Evolutionary conservation across 1,284 basidiomycete species (phyloP).

Genomic region (Malassezia nana): DNA sequence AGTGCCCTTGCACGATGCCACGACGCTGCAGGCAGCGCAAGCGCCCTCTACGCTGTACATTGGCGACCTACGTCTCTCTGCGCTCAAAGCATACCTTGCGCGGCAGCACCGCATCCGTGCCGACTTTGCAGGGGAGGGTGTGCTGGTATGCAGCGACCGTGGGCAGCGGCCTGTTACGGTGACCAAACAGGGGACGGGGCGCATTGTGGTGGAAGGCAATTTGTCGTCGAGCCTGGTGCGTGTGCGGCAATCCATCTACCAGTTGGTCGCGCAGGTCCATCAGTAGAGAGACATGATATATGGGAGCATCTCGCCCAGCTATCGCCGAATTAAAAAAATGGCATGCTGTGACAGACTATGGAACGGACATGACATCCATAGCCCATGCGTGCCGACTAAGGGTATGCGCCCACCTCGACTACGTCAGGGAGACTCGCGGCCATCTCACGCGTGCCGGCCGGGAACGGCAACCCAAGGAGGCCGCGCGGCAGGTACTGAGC

Average conservation of each 20-base stretch:
- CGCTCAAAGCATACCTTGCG: constrained; percentile 29
- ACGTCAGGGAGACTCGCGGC: constrained; percentile 54
- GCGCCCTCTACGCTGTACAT: constrained; percentile 37
- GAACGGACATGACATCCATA: no score
- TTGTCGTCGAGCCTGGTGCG: constrained; percentile 23
- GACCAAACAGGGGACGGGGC: constrained; percentile 27
- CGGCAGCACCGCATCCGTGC: constrained; percentile 28
- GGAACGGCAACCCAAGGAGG: constrained; percentile 75
- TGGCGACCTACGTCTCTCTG: constrained; percentile 44
- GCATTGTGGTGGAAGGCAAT: constrained; percentile 45
- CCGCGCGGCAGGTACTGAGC: constrained; percentile 74
- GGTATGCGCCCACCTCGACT: constrained; percentile 24
- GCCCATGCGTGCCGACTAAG: no score
- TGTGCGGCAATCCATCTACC: constrained; percentile 37
- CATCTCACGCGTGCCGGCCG: constrained; percentile 72
- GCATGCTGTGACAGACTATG: no score
- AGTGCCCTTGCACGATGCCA: not conserved
- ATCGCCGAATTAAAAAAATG: no score
- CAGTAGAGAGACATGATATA: no score
- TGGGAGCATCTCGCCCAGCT: no score
- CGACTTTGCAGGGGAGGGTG: constrained; percentile 46
- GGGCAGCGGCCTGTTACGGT: constrained; percentile 31
- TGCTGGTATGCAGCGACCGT: constrained; percentile 31
- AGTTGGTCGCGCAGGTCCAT: constrained; percentile 32
- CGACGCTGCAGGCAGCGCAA: not conserved